Evolutionary conservation across 1,139 yeast species (phyloP).

Genomic region (Chernovozyma sophiae-reginae): DNA sequence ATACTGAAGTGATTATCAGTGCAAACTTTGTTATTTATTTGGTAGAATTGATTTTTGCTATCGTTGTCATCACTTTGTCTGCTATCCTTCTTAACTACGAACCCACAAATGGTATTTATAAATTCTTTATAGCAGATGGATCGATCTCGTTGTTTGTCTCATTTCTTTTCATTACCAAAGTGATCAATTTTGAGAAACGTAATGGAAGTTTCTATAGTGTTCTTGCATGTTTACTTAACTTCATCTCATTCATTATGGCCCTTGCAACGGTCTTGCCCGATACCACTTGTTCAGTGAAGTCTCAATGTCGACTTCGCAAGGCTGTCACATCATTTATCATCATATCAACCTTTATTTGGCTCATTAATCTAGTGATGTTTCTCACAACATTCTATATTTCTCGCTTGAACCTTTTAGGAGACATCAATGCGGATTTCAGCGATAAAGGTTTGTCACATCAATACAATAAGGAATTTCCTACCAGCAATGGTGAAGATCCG

Average conservation of each 20-base stretch:
- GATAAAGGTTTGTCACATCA: slow-evolving; percentile 7
- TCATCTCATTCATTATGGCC: slow-evolving; percentile 32
- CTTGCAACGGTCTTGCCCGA: slow-evolving; percentile 23
- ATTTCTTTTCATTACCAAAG: slow-evolving; percentile 29
- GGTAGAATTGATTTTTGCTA: slow-evolving; percentile 31
- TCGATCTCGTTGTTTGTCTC: slow-evolving; percentile 32
- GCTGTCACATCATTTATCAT: slow-evolving; percentile 38
- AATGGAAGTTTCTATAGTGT: slow-evolving; percentile 44
- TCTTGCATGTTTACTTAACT: slow-evolving; percentile 28
- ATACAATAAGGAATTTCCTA: not conserved
- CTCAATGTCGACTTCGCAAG: slow-evolving; percentile 31
- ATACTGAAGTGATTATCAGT: slow-evolving; percentile 21
- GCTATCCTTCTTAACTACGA: slow-evolving; percentile 26
- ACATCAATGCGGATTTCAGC: slow-evolving; percentile 34
- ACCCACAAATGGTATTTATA: slow-evolving; percentile 23
- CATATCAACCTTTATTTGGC: slow-evolving; percentile 40
- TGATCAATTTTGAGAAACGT: slow-evolving; percentile 37
- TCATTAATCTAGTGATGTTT: slow-evolving; percentile 35
- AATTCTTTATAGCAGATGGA: slow-evolving; percentile 38
- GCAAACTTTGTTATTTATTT: slow-evolving; percentile 30
- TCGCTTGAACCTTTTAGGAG: slow-evolving; percentile 31
- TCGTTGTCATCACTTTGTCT: slow-evolving; percentile 29
- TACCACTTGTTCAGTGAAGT: slow-evolving; percentile 15
- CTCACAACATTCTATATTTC: slow-evolving; percentile 41
- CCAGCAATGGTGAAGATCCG: not conserved